These are phyloP conservation scores for Breviolum minutum DNA, from an alignment of 73 alveolate species.

Conservation along the genomic window DNA sequence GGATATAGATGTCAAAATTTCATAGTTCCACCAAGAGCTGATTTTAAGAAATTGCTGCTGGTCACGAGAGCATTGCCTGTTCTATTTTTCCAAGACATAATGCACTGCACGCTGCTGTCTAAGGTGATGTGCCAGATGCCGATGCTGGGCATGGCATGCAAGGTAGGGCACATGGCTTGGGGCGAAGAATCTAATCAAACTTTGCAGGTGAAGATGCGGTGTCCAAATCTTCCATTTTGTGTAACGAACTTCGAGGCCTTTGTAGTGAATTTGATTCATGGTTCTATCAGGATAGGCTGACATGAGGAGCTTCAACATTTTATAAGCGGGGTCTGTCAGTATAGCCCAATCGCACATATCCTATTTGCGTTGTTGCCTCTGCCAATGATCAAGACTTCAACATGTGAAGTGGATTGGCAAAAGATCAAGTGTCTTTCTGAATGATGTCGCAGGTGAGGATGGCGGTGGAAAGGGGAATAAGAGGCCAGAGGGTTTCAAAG, in stretches of 20 bases:
- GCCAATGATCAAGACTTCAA: too few species aligned
- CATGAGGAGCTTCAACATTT: too few species aligned
- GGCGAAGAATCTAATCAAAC: too few species aligned
- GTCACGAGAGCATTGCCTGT: background rate
- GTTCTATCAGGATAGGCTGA: too few species aligned
- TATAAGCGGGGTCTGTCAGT: background rate
- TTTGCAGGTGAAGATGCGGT: too few species aligned
- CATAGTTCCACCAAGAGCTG: background rate
- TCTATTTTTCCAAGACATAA: background rate
- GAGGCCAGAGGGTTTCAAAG: background rate
- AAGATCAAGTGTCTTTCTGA: background rate
- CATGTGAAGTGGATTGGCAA: too few species aligned
- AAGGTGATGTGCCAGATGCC: slow-evolving; percentile 2
- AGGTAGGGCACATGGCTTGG: background rate
- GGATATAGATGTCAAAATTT: too few species aligned
- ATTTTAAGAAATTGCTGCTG: background rate
- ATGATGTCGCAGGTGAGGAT: background rate
- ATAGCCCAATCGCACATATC: too few species aligned
- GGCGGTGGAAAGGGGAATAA: slow-evolving; percentile 85
- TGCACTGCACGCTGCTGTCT: background rate
- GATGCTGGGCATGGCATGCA: background rate
- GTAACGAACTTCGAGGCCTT: too few species aligned
- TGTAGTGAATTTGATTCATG: too few species aligned
- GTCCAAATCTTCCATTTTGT: too few species aligned
- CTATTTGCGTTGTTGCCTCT: too few species aligned